Base-by-base conservation (phyloP, 768 basidiomycete genomes). In the Leccinum disarticulatum region DNA sequence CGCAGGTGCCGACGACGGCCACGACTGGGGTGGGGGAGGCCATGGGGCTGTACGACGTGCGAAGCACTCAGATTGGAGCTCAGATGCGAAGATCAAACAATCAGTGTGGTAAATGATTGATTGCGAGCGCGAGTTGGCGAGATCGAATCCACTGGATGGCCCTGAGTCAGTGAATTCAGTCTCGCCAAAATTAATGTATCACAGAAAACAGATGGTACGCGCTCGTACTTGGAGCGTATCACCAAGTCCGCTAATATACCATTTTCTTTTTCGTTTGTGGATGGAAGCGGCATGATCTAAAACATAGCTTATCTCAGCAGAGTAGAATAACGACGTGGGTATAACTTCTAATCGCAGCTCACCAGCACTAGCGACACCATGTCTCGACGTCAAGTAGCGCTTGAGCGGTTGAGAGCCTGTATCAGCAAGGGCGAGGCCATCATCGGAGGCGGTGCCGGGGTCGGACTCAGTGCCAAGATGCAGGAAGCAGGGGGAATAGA, bases 401-500 rank as follows among this genome's bases (percentile, higher is more conserved):
- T 69, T 15, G 56, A 59, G 55, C 53, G 59, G 7, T 48, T 62
- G 50, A 64, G 64, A 43, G 35, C 46, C n/a, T 50, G 50, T 38
- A 66, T 70, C 6, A 46, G 43, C 33, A 48, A 48, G 49, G 72
- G 64, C 17, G 38, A 63, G 6, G 68, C 62, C 4, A 73, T 73
- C 36, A 57, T 70, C 3, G 64, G 68, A 17, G 70, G 70, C 15
- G 72, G 70, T 7, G 61, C 68, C 19, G 68, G 71, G 17, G 55
- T 68, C 25, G 71, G 70, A 38, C 55, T 73, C 14, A 68, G 64
- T 43, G 66, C 73, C 14, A 70, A 70, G 59, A 58, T 56, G 41
- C 68, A 73, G 3, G 71, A 73, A 58, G 72, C 68, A 73, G 7
- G 71, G 66, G 60, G 72, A 30, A 61, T 62, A 10, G 70, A 72